A percentile compares a stretch with the other conserved stretches of the same genome.
Conservation (phyloP, 306 rosid genomes). For the Corylus heterophylla region DNA sequence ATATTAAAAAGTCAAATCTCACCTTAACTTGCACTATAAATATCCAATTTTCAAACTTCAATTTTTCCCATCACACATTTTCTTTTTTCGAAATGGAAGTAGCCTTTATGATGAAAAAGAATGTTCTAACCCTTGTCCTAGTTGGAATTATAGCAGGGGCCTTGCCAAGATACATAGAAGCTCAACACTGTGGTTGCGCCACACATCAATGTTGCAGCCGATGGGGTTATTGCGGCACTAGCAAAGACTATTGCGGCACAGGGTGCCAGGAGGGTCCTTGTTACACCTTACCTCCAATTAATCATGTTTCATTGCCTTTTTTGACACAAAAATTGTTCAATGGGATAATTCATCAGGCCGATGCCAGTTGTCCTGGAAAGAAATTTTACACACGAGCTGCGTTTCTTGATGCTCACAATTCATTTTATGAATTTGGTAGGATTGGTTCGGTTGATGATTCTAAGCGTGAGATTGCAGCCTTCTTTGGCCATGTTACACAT, state of each 20-base stretch:
- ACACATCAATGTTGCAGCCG: conserved; percentile 43
- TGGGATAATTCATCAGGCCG: conserved; percentile 30
- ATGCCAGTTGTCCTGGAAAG: conserved; percentile 24
- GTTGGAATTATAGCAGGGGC: conserved; percentile 10
- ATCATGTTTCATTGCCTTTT: conserved; percentile 29
- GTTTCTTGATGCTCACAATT: conserved; percentile 23
- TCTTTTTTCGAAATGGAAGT: background rate
- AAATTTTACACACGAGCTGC: conserved; percentile 33
- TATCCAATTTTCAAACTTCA: too few relatives aligned
- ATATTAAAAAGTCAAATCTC: too few relatives aligned
- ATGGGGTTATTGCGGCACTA: conserved; percentile 44
- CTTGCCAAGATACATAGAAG: background rate
- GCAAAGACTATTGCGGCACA: conserved; percentile 35
- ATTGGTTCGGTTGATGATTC: conserved; percentile 17
- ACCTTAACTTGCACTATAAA: too few relatives aligned
- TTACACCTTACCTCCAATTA: conserved; percentile 23
- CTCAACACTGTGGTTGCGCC: conserved; percentile 44
- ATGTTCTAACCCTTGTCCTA: conserved; percentile 9
- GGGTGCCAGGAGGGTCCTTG: conserved; percentile 50
- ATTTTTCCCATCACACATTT: too few relatives aligned
- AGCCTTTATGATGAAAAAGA: background rate
- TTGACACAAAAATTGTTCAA: conserved; percentile 36
- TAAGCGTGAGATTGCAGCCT: conserved; percentile 73
- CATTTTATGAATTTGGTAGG: conserved; percentile 14
- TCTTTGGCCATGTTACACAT: conserved; percentile 77